Evolutionary conservation across 345 rosid species (phyloP).

Genomic region (Euphorbia peplus): DNA sequence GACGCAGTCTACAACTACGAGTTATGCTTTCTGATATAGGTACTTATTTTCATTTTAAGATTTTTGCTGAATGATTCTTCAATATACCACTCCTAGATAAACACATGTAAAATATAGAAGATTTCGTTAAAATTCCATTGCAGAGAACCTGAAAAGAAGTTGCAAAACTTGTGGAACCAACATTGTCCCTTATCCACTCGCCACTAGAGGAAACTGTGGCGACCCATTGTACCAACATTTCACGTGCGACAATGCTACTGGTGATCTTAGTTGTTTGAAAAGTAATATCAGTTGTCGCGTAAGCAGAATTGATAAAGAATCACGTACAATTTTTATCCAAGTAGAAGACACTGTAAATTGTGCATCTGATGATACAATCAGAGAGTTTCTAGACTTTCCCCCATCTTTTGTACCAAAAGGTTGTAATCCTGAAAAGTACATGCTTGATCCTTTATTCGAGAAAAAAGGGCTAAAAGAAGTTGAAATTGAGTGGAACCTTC

Average conservation of each 20-base stretch:
- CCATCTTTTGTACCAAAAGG: not conserved
- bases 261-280: slow-evolving; percentile 40
- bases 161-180: slow-evolving; percentile 51
- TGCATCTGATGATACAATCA: not conserved
- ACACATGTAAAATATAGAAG: too few species aligned
- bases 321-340: not conserved
- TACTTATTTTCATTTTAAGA: slow-evolving; percentile 17
- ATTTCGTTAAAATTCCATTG: slow-evolving; percentile 1
- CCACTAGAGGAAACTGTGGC: slow-evolving; percentile 55
- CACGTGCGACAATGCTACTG: slow-evolving; percentile 42
- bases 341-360: not conserved
- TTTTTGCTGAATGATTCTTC: too few species aligned
- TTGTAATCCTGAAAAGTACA: not conserved
- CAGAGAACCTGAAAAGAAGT: slow-evolving; percentile 43
- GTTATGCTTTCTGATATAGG: slow-evolving; percentile 45
- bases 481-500: not conserved
- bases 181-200: slow-evolving; percentile 59
- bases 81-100: too few species aligned
- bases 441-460: not conserved
- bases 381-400: not conserved
- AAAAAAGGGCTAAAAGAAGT: not conserved
- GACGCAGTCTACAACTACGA: slow-evolving; percentile 37
- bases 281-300: slow-evolving; percentile 23
- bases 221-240: slow-evolving; percentile 54
- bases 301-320: not conserved